Evolutionary conservation across 805 yeast genomes (phyloP).

Genomic region (Zygosaccharomyces bailii): DNA sequence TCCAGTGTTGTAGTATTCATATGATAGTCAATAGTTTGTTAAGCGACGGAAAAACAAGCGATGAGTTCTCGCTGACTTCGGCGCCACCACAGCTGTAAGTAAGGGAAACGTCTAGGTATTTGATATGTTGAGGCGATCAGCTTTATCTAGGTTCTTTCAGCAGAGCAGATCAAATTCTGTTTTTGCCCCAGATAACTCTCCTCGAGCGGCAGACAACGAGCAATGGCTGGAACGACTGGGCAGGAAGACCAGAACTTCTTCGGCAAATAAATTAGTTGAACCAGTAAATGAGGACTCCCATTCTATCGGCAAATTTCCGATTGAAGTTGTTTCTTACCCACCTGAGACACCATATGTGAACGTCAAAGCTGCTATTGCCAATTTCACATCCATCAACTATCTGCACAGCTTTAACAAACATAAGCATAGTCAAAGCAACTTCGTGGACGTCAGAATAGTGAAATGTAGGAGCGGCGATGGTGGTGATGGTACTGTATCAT

Average conservation of each 20-base stretch:
- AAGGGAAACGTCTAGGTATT: background rate
- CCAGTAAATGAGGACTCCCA: background rate
- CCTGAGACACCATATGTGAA: conserved; percentile 24
- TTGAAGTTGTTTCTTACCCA: conserved; percentile 20
- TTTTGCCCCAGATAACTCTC: conserved; percentile 39
- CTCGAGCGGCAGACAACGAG: conserved; percentile 43
- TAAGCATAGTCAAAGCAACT: conserved; percentile 40
- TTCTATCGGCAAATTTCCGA: conserved; percentile 10
- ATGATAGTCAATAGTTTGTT: background rate
- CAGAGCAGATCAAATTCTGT: conserved; percentile 8
- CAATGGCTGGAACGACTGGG: conserved; percentile 38
- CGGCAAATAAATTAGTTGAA: background rate
- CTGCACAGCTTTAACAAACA: conserved; percentile 39
- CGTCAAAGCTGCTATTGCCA: conserved; percentile 24
- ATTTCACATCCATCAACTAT: conserved; percentile 31
- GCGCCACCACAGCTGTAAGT: background rate
- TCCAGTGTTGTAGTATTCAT: background rate
- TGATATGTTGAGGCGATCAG: background rate
- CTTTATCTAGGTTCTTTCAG: background rate
- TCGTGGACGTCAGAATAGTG: conserved; percentile 66
- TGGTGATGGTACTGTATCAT: conserved; percentile 84
- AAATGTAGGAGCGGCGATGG: conserved; percentile 75
- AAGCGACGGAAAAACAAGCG: background rate
- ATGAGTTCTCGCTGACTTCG: background rate
- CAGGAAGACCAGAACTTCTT: conserved; percentile 6